These are phyloP conservation scores for Tubosaeta sp. DNA, from an alignment of 768 basidiomycete genomes.

Conservation along the genomic window DNA sequence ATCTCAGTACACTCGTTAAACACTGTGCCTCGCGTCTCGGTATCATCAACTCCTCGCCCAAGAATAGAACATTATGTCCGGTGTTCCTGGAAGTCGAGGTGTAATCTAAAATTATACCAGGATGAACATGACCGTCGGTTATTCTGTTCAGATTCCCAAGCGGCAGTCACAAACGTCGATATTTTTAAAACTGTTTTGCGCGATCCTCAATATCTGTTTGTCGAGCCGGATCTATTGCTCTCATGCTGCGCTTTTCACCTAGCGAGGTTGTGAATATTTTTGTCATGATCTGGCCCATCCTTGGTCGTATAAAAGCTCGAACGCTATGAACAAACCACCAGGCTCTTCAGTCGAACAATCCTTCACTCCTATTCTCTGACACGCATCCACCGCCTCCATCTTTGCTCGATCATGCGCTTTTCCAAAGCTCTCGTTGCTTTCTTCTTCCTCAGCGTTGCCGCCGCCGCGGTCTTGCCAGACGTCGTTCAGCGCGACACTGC, in stretches of 20 bases:
- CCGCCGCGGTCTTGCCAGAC: neutral
- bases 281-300: neutral
- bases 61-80: neutral
- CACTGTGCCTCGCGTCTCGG: neutral
- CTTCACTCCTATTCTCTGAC: neutral
- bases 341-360: neutral
- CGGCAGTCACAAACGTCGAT: neutral
- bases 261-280: neutral
- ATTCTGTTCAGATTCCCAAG: neutral
- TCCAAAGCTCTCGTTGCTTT: neutral
- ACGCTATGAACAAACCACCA: neutral
- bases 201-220: neutral
- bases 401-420: slow-evolving; percentile 2
- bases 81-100: neutral
- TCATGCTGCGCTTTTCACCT: neutral
- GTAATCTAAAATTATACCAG: neutral
- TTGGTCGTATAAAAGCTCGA: neutral
- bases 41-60: neutral
- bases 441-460: slow-evolving; percentile 4
- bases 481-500: neutral
- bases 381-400: neutral
- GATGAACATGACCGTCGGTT: neutral
- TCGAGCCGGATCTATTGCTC: neutral
- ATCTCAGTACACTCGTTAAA: neutral
- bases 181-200: neutral